Conservation (phyloP, 2,329 filamentous ascomycete species). For the Neocucurbitaria cava region DNA sequence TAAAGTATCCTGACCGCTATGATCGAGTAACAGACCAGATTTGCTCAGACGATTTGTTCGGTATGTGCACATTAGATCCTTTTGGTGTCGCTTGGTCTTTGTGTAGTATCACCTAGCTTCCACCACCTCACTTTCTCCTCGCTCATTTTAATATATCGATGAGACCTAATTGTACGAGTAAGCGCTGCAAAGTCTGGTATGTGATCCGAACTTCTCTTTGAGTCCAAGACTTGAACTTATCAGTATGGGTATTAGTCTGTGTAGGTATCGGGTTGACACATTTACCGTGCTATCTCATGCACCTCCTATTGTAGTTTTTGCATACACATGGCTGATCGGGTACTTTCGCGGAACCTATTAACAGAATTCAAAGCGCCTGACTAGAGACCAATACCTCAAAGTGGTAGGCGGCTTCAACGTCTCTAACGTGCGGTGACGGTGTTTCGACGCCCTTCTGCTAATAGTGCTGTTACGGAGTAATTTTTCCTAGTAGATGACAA, state of each 20-base stretch:
- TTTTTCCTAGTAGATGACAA: neutral
- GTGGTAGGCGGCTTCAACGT: neutral
- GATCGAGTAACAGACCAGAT: neutral
- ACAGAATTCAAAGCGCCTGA: neutral
- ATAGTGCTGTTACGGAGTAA: neutral
- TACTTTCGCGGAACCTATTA: neutral
- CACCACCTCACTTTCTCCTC: slow-evolving; percentile 8
- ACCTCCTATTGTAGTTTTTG: neutral
- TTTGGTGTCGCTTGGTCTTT: slow-evolving; percentile 6
- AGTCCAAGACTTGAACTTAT: neutral
- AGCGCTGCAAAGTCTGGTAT: neutral
- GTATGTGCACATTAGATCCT: neutral
- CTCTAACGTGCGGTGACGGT: neutral
- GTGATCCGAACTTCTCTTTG: neutral
- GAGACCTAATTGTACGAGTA: slow-evolving; percentile 15
- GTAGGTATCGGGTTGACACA: neutral
- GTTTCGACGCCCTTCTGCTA: neutral
- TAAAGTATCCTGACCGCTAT: neutral
- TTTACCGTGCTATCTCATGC: neutral
- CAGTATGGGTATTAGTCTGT: neutral
- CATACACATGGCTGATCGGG: neutral
- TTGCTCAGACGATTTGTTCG: neutral
- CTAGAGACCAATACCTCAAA: neutral
- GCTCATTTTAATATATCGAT: slow-evolving; percentile 6
- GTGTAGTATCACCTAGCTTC: slow-evolving; percentile 1